These are phyloP conservation scores for Gymnopilus junonius DNA, from an alignment of 768 basidiomycete species.

Conservation along the genomic window DNA sequence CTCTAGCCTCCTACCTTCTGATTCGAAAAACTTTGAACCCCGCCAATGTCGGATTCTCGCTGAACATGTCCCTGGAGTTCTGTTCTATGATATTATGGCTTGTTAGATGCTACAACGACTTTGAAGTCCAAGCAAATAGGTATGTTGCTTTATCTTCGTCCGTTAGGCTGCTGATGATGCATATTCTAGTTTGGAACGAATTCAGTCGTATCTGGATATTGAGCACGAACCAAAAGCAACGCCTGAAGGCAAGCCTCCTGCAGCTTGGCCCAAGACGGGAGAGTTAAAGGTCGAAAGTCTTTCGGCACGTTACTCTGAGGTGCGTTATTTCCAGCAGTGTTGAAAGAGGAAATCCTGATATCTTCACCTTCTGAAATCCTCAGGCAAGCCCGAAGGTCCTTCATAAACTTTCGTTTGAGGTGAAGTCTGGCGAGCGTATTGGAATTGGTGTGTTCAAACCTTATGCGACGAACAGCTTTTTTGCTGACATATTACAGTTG, in stretches of 20 bases:
- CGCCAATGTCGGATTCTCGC: conserved; percentile 54
- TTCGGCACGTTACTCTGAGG: conserved; percentile 54
- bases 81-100: conserved; percentile 58
- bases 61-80: conserved; percentile 66
- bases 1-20: conserved; percentile 59
- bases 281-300: conserved; percentile 57
- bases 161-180: background rate
- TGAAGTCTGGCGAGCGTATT: conserved; percentile 60
- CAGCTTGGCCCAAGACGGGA: conserved; percentile 69
- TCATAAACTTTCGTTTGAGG: conserved; percentile 54
- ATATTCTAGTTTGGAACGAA: conserved; percentile 55
- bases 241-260: conserved; percentile 54
- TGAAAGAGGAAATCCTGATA: background rate
- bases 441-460: conserved; percentile 41
- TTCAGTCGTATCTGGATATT: conserved; percentile 64
- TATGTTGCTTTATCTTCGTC: conserved; percentile 8
- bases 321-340: background rate
- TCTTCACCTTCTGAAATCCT: background rate
- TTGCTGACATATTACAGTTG: conserved; percentile 18
- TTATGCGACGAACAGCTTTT: conserved; percentile 7
- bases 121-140: conserved; percentile 53
- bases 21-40: conserved; percentile 40
- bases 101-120: conserved; percentile 47
- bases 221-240: conserved; percentile 57
- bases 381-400: conserved; percentile 58